Percentiles rank a stretch among this genome's conserved stretches.
Conservation (phyloP, 2,329 filamentous ascomycete genomes). For the Fusarium subglutinans region DNA sequence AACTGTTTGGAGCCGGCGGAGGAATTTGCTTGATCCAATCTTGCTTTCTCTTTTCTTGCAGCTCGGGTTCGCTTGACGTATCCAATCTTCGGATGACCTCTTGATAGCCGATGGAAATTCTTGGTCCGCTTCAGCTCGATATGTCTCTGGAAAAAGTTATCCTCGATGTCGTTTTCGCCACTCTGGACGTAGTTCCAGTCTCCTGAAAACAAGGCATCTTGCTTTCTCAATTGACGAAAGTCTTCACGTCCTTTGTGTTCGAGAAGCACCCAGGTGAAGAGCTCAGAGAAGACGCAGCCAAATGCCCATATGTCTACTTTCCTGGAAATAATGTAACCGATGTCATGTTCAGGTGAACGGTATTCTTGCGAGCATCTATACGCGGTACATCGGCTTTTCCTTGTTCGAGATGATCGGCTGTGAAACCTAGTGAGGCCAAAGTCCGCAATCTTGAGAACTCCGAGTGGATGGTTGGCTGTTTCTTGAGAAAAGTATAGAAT, state of each 20-base stretch:
- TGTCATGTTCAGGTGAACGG: neutral
- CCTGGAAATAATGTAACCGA: rapidly evolving
- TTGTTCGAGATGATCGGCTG: neutral
- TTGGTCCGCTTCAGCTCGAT: neutral
- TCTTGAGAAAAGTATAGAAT: neutral
- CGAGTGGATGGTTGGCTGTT: rapidly evolving
- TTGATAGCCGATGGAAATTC: no score
- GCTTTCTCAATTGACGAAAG: rapidly evolving
- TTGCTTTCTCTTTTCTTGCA: no score
- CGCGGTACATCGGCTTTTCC: rapidly evolving
- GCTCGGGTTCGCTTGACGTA: no score
- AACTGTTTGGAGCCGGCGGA: no score
- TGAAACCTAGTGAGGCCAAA: neutral
- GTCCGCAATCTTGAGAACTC: neutral
- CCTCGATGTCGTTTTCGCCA: neutral
- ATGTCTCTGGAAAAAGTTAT: neutral
- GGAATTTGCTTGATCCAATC: no score
- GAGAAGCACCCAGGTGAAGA: neutral
- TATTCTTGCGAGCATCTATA: neutral
- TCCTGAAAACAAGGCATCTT: neutral
- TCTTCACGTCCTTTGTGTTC: rapidly evolving
- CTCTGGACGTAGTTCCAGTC: rapidly evolving
- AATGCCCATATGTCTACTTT: conserved; percentile 1
- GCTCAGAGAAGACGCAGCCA: neutral
- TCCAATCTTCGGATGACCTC: no score